These are phyloP conservation scores for Scheffersomyces cryptocercus DNA, from an alignment of 1,139 yeast species.

Conservation along the genomic window DNA sequence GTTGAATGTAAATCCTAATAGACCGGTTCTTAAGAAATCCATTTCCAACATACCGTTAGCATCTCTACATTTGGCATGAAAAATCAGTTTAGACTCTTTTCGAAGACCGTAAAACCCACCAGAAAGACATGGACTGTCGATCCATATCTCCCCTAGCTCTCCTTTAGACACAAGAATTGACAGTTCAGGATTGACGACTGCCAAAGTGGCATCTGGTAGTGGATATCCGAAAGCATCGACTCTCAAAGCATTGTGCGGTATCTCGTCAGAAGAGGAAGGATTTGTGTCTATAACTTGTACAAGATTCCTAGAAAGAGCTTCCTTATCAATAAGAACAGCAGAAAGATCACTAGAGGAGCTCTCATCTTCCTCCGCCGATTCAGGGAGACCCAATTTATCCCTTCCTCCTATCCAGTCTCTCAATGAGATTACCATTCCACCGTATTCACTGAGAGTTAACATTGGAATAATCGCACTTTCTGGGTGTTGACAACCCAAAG, in stretches of 20 bases:
- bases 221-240: constrained; percentile 96
- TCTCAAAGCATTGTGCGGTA: constrained; percentile 52
- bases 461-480: constrained; percentile 85
- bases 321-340: constrained; percentile 78
- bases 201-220: constrained; percentile 88
- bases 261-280: constrained; percentile 58
- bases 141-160: constrained; percentile 98
- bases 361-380: constrained; percentile 33
- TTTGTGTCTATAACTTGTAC: constrained; percentile 69
- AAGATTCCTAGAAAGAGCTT: constrained; percentile 74
- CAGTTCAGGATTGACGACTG: constrained; percentile 93
- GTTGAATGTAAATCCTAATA: constrained; percentile 81
- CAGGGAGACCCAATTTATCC: constrained; percentile 55
- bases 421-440: constrained; percentile 92
- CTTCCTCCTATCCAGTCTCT: constrained; percentile 85
- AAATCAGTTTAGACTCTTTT: constrained; percentile 70
- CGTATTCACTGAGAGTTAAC: constrained; percentile 87
- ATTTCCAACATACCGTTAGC: constrained; percentile 66
- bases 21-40: constrained; percentile 87
- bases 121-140: constrained; percentile 82
- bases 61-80: constrained; percentile 79
- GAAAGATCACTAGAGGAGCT: constrained; percentile 49
- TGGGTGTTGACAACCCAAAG: constrained; percentile 81
- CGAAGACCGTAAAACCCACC: constrained; percentile 84
- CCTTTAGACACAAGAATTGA: constrained; percentile 63